Evolutionary conservation across 495 filamentous ascomycete genomes (phyloP), one percentile per base, ranked within the genome.

Genomic region (Hypoxylon intermedium): DNA sequence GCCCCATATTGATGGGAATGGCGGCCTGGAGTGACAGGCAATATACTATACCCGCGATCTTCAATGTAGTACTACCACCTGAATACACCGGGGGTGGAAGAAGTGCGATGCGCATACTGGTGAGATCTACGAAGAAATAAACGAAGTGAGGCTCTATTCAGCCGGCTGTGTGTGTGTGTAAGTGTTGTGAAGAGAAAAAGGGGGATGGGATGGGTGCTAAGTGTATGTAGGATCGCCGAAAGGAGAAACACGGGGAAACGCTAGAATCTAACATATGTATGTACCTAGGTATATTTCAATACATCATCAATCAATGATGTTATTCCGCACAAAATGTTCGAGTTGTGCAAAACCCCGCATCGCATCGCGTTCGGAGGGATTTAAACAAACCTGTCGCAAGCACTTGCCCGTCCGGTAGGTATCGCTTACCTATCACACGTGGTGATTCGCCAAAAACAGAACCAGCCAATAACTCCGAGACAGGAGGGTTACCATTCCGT

Each of bases 191-290:
- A 54, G 44, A 56, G 6, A 33, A 36, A 53, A 52, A 33, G 28
- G 4, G 40, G 7, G 3, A 16, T n/a, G 18, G 40, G 18, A 23
- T 24, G 21, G 40, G 9, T 23, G 36, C 1, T 38, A 16, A 15
- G 36, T 9, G 15, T 38, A 6, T 9, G 6, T 34, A n/a, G 31
- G 6, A n/a, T 34, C 12, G 49, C 55, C 45, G 19, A 60, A 60
- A 65, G 19, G 52, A 55, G 55, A 65, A 65, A 65, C 38, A 65
- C 61, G 61, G 61, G 54, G 61, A 59, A 65, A 41, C 18, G 33
- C n/a, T n/a, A n/a, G n/a, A n/a, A n/a, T n/a, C n/a, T n/a, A n/a
- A n/a, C 24, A 7, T 26, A 26, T 7, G 4, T 26, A 26, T 7
- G 24, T 26, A 26, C 24, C 24, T 26, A 26, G n/a, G n/a, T n/a